Percentiles rank a stretch among this genome's conserved stretches.
phyloP scores from a whole-genome alignment of 2,329 filamentous ascomycete species.

The Cladobotryum protrusum region DNA sequence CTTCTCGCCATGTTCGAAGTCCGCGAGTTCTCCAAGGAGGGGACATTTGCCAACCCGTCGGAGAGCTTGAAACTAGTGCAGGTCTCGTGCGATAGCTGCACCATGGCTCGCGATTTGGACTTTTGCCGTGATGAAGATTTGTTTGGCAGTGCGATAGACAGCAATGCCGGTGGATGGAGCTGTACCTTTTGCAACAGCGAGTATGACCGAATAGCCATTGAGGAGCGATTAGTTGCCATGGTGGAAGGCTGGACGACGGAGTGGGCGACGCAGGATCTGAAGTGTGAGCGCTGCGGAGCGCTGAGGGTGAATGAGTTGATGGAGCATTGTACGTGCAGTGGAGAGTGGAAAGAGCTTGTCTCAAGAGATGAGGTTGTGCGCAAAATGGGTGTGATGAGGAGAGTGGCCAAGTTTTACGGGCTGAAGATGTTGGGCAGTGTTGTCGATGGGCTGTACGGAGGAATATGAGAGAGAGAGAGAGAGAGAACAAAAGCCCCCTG shows the following conservation, averaged over 20 bases:
- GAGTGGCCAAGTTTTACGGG: conserved; percentile 72
- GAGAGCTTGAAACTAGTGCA: conserved; percentile 66
- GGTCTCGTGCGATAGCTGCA: conserved; percentile 85
- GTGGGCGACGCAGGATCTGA: conserved; percentile 87
- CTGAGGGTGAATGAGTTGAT: conserved; percentile 86
- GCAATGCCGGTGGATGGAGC: conserved; percentile 51
- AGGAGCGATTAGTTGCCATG: conserved; percentile 72
- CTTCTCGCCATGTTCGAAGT: conserved; percentile 87
- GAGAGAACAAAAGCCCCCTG: neutral
- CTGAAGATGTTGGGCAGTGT: conserved; percentile 75
- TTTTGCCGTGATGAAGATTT: conserved; percentile 85
- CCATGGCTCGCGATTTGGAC: conserved; percentile 80
- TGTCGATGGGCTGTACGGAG: conserved; percentile 55
- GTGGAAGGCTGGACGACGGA: conserved; percentile 69
- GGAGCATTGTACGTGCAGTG: conserved; percentile 93
- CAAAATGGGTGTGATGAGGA: conserved; percentile 62
- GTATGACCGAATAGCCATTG: conserved; percentile 72
- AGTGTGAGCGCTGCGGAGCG: conserved; percentile 66
- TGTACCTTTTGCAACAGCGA: conserved; percentile 71
- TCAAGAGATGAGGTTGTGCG: conserved; percentile 59
- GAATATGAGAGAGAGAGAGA: conserved; percentile 28
- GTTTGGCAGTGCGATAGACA: conserved; percentile 32
- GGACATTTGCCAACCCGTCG: conserved; percentile 81
- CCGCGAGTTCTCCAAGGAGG: conserved; percentile 84
- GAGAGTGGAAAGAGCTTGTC: conserved; percentile 71